Evolutionary conservation across 768 basidiomycete species (phyloP).

Genomic region (Hysterangium stoloniferum): DNA sequence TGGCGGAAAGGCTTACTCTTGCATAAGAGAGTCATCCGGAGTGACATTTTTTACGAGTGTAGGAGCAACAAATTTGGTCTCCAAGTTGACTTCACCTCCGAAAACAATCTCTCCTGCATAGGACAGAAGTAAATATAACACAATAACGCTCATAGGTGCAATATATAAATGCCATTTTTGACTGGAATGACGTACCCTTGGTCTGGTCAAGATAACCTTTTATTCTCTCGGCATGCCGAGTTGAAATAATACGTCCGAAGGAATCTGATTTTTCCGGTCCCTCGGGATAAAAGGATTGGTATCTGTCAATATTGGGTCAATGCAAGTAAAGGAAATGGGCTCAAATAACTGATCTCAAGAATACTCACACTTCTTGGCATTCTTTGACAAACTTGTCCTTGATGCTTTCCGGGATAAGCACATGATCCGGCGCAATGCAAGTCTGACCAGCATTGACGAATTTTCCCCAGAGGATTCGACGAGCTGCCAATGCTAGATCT

Average conservation of each 20-base stretch:
- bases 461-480: conserved; percentile 34
- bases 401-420: conserved; percentile 14
- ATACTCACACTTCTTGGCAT: conserved; percentile 14
- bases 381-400: conserved; percentile 17
- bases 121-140: neutral
- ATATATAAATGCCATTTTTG: neutral
- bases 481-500: conserved; percentile 18
- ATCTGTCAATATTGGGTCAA: conserved; percentile 19
- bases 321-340: conserved; percentile 15
- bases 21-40: conserved; percentile 26
- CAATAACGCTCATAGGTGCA: too few relatives aligned
- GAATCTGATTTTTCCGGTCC: conserved; percentile 33
- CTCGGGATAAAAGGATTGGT: conserved; percentile 15
- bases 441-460: conserved; percentile 53
- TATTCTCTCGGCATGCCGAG: conserved; percentile 47
- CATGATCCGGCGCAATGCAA: conserved; percentile 20
- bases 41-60: conserved; percentile 26
- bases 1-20: conserved; percentile 17
- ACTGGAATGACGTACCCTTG: conserved; percentile 36
- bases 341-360: conserved; percentile 10
- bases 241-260: conserved; percentile 45
- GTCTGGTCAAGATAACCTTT: conserved; percentile 57
- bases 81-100: conserved; percentile 21
- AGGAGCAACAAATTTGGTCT: conserved; percentile 20
- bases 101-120: conserved; percentile 22